Percentiles rank a stretch among this genome's conserved stretches.
Conservation (phyloP, 2,329 filamentous ascomycete genomes). For the Dryadomyces sulphureus region DNA sequence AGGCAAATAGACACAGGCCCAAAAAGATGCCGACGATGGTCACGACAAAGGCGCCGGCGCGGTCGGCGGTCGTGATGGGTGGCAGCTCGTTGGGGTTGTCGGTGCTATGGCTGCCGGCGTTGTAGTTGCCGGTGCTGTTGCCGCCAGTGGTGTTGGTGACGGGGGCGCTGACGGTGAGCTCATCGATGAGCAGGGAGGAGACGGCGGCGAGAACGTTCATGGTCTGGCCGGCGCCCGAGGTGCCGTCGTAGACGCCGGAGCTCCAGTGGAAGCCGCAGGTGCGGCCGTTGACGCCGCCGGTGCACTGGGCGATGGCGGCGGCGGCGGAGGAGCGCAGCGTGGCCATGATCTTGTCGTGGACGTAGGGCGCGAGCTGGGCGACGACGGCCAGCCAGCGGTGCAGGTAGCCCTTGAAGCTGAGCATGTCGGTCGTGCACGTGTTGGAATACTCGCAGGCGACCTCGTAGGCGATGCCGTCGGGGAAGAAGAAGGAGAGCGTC, state of each 20-base stretch:
- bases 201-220: conserved; percentile 38
- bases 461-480: conserved; percentile 33
- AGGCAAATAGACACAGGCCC: conserved; percentile 21
- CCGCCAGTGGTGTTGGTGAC: conserved; percentile 30
- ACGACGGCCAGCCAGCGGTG: conserved; percentile 35
- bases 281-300: conserved; percentile 24
- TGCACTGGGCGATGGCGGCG: conserved; percentile 34
- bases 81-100: conserved; percentile 9
- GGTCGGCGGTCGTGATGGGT: conserved; percentile 43
- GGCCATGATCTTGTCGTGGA: conserved; percentile 25
- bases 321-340: conserved; percentile 30
- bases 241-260: conserved; percentile 28
- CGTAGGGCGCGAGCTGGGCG: conserved; percentile 33
- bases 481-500: conserved; percentile 30
- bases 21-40: conserved; percentile 35
- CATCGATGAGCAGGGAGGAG: conserved; percentile 25
- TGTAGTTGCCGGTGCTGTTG: conserved; percentile 31
- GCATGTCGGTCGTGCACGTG: conserved; percentile 43
- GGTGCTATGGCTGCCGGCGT: conserved; percentile 24
- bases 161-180: conserved; percentile 15
- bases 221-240: conserved; percentile 38
- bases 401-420: conserved; percentile 42
- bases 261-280: conserved; percentile 41
- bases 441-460: conserved; percentile 35
- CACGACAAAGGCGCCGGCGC: conserved; percentile 42